A percentile compares a stretch with the other conserved stretches of the same genome.
Evolutionary conservation across 306 rosid species (phyloP).

Genomic region (Vicia faba): DNA sequence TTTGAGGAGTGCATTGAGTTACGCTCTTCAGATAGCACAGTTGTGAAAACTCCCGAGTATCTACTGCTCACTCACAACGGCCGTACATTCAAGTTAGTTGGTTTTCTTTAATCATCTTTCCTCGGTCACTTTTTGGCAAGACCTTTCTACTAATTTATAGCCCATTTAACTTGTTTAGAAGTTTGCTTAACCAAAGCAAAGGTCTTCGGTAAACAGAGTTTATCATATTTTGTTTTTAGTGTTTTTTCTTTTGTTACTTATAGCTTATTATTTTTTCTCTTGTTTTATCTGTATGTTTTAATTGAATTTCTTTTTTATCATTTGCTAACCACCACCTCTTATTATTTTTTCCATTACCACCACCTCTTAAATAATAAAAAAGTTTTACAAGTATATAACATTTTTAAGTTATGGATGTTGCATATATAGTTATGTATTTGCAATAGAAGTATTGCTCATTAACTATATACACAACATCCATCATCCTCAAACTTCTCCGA

Average conservation of each 20-base stretch:
- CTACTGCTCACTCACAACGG: slow-evolving; percentile 92
- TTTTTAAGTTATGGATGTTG: no score
- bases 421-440: no score
- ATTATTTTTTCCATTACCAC: no score
- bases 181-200: not conserved
- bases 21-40: slow-evolving; percentile 64
- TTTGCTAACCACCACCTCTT: no score
- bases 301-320: slow-evolving; percentile 1
- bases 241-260: not conserved
- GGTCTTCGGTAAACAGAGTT: not conserved
- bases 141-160: not conserved
- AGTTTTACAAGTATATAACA: no score
- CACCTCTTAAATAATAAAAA: no score
- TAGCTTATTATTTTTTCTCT: not conserved
- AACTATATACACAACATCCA: no score
- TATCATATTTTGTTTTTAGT: not conserved
- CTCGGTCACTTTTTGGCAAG: not conserved
- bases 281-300: not conserved
- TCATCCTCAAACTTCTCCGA: no score
- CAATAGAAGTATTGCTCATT: no score
- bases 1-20: slow-evolving; percentile 93
- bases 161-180: slow-evolving; percentile 3
- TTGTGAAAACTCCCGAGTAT: slow-evolving; percentile 84
- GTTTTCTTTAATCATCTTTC: slow-evolving; percentile 33
- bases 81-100: slow-evolving; percentile 85